These are phyloP conservation scores for Betula pendula DNA, from an alignment of 306 rosid genomes.

Conservation along the genomic window DNA sequence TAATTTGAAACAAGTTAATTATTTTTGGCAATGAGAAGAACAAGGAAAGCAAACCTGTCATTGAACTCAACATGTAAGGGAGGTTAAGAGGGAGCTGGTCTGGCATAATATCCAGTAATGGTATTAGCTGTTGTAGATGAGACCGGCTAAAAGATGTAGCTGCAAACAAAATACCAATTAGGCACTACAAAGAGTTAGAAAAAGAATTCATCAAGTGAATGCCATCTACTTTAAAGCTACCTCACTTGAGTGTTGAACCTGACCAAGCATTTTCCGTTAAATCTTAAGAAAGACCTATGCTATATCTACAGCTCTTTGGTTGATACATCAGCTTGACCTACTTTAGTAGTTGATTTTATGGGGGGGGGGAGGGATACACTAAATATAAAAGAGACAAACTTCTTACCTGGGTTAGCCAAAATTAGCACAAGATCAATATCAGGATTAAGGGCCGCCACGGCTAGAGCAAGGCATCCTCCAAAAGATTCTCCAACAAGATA, in stretches of 20 bases:
- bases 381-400: neutral
- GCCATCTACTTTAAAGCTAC: neutral
- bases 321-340: neutral
- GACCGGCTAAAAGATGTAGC: slow-evolving; percentile 83
- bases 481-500: slow-evolving; percentile 84
- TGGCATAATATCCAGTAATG: slow-evolving; percentile 62
- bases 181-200: slow-evolving; percentile 17
- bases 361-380: neutral
- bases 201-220: slow-evolving; percentile 19
- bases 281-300: no score
- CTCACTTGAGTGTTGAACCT: neutral
- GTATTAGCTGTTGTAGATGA: slow-evolving; percentile 47
- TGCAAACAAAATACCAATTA: slow-evolving; percentile 28
- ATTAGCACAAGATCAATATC: slow-evolving; percentile 76
- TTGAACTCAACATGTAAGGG: slow-evolving; percentile 51
- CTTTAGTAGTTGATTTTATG: neutral
- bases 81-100: slow-evolving; percentile 47
- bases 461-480: slow-evolving; percentile 85
- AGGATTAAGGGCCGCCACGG: slow-evolving; percentile 78
- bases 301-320: neutral
- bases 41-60: slow-evolving; percentile 57
- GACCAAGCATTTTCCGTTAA: neutral
- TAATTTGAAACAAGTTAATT: neutral
- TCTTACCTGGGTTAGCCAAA: slow-evolving; percentile 76
- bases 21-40: neutral